A percentile compares a stretch with the other conserved stretches of the same genome.
Evolutionary conservation across 768 basidiomycete genomes (phyloP).

Genomic region (Macrolepiota fuliginosa): DNA sequence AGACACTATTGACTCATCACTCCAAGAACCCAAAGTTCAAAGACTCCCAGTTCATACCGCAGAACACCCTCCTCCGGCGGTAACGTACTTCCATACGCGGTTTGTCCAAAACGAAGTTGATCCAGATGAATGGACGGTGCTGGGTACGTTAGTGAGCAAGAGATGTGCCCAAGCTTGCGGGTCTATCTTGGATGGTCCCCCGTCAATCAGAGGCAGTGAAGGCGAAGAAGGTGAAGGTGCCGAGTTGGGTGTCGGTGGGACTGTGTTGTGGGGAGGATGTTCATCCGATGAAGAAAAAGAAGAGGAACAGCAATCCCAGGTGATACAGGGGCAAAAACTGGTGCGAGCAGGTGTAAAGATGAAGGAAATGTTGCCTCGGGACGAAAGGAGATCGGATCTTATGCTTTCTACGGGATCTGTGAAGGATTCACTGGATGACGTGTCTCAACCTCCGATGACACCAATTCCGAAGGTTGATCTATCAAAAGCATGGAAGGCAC

Average conservation of each 20-base stretch:
- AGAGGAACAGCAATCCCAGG: background rate
- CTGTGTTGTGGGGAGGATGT: conserved; percentile 1
- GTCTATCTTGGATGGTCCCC: background rate
- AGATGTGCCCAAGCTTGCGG: background rate
- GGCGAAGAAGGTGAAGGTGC: background rate
- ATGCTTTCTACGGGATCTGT: background rate
- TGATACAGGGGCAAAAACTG: background rate
- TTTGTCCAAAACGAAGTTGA: background rate
- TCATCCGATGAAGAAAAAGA: background rate
- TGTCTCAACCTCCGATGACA: background rate
- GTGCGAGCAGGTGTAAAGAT: background rate
- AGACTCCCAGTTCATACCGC: background rate
- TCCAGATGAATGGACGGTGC: background rate
- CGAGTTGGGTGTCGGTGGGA: background rate
- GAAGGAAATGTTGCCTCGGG: background rate
- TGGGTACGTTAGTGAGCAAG: background rate
- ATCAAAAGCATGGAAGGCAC: background rate
- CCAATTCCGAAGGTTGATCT: background rate
- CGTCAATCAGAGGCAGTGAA: background rate
- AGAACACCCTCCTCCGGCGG: background rate
- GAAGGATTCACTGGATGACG: background rate
- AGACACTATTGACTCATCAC: background rate
- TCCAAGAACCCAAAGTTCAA: background rate
- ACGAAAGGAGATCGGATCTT: background rate
- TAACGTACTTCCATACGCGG: conserved; percentile 4